Evolutionary conservation across 768 basidiomycete genomes (phyloP).

Genomic region (Tulasnella sp.): DNA sequence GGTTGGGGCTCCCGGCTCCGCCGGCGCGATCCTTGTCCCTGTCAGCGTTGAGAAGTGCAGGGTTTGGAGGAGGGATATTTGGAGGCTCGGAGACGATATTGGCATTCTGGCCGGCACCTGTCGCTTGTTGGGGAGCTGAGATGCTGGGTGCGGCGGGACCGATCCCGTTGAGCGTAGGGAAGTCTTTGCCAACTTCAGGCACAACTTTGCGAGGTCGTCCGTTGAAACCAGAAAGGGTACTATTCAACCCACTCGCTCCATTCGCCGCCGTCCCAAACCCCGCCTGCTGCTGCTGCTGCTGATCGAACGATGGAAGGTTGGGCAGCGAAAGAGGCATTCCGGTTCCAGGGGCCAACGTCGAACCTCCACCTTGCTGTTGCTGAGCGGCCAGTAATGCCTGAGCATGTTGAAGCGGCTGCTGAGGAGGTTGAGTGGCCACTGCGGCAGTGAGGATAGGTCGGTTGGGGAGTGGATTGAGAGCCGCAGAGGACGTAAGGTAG

Average conservation of each 20-base stretch:
- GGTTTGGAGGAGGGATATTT: conserved; percentile 10
- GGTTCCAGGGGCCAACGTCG: neutral
- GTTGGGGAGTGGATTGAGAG: conserved; percentile 92
- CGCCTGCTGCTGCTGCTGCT: conserved; percentile 19
- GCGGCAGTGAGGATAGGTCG: conserved; percentile 48
- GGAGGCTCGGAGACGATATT: neutral
- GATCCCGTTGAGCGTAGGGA: conserved; percentile 51
- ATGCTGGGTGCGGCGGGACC: conserved; percentile 39
- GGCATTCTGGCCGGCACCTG: conserved; percentile 6
- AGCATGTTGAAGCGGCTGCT: conserved; percentile 44
- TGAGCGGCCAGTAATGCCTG: conserved; percentile 16
- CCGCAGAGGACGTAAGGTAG: conserved; percentile 93
- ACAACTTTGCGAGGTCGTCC: conserved; percentile 74
- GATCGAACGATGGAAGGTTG: conserved; percentile 14
- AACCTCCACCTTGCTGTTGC: conserved; percentile 13
- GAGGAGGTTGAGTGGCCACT: conserved; percentile 5
- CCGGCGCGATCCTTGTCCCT: conserved; percentile 18
- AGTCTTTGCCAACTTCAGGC: conserved; percentile 62
- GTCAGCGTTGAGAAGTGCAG: neutral
- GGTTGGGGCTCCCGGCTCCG: neutral
- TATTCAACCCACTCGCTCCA: conserved; percentile 43
- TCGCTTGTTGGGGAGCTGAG: conserved; percentile 27
- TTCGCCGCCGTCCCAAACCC: conserved; percentile 1
- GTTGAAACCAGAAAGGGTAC: conserved; percentile 61
- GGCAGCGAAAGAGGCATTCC: conserved; percentile 18